Conservation (phyloP, 2,329 filamentous ascomycete species). For the Cladosporium sp. region DNA sequence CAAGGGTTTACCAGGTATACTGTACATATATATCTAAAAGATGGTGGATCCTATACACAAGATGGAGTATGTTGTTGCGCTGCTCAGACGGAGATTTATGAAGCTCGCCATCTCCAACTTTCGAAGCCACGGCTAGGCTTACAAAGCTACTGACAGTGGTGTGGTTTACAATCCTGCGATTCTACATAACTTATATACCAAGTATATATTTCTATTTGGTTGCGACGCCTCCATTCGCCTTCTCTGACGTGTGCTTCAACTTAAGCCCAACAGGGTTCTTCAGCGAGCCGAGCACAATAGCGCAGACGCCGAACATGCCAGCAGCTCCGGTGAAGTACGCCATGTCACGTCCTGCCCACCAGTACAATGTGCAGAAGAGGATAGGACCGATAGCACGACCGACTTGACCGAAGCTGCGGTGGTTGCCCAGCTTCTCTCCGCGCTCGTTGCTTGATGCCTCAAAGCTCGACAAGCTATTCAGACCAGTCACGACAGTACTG, state of each 20-base stretch:
- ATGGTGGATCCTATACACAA: background rate
- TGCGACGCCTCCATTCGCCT: conserved; percentile 1
- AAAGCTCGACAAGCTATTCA: conserved; percentile 90
- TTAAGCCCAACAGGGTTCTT: conserved; percentile 57
- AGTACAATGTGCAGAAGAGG: conserved; percentile 92
- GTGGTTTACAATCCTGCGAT: background rate
- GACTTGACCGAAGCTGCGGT: conserved; percentile 79
- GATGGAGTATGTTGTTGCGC: background rate
- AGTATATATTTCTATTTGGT: background rate
- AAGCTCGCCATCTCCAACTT: background rate
- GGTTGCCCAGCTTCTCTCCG: conserved; percentile 80
- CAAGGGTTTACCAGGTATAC: background rate
- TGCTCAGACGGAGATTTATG: background rate
- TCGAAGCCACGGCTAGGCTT: background rate
- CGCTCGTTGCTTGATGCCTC: conserved; percentile 79
- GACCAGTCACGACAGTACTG: conserved; percentile 88
- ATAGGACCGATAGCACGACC: conserved; percentile 84
- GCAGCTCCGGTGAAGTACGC: conserved; percentile 80
- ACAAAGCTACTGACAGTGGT: background rate
- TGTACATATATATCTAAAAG: background rate
- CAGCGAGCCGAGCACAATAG: conserved; percentile 69
- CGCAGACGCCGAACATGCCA: conserved; percentile 74
- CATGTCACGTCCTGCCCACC: conserved; percentile 90
- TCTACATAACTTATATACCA: background rate
- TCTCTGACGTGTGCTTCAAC: conserved; percentile 10